phyloP scores from a whole-genome alignment of 202 grass and related monocot genomes.

The Digitaria exilis region DNA sequence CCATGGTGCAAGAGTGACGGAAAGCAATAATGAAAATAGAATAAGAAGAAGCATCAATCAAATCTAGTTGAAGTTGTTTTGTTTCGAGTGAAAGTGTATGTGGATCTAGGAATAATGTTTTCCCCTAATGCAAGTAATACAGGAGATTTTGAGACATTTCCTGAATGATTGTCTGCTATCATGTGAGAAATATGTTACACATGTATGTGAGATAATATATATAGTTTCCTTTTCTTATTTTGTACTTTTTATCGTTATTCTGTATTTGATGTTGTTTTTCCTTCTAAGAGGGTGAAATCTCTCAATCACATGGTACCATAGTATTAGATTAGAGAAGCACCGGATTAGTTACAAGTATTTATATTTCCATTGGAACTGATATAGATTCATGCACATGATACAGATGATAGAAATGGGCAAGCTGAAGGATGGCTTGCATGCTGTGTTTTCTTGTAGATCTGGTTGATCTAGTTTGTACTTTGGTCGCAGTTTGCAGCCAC shows the following conservation, averaged over 20 bases:
- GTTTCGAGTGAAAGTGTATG: not conserved
- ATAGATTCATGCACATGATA: not conserved
- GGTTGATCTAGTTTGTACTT: not conserved
- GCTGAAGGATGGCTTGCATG: not conserved
- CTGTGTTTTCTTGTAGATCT: not conserved
- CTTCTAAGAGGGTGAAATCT: not conserved
- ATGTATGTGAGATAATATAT: not conserved
- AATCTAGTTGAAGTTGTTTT: not conserved
- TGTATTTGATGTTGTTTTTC: not conserved
- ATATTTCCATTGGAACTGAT: not conserved
- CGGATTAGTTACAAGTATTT: no score
- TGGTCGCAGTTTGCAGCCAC: not conserved
- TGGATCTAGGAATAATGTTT: not conserved
- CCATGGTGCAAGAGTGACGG: not conserved
- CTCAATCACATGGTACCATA: not conserved
- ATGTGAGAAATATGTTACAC: not conserved
- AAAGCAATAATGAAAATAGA: not conserved
- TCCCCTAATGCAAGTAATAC: not conserved
- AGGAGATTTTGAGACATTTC: not conserved
- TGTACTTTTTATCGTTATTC: not conserved
- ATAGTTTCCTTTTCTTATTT: no score
- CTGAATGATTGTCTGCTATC: not conserved
- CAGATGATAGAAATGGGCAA: not conserved
- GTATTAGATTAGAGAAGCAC: no score
- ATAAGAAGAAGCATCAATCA: not conserved